Conservation (phyloP, 306 rosid genomes). For the Begonia loranthoides region DNA sequence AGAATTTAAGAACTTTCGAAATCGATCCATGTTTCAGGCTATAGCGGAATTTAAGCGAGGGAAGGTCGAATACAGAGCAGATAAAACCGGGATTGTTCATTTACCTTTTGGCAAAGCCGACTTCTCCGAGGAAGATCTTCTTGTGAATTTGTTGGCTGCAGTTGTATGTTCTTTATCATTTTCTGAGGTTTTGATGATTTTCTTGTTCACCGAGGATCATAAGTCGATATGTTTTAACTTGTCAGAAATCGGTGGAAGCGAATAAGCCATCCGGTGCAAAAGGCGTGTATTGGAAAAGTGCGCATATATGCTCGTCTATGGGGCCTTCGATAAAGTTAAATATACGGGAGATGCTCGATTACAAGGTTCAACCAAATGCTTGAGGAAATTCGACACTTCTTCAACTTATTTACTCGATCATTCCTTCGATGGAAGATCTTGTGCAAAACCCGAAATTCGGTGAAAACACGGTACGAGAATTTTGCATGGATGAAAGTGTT, state of each 20-base stretch:
- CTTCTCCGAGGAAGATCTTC: constrained; percentile 82
- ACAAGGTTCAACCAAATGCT: constrained; percentile 40
- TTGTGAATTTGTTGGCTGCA: constrained; percentile 66
- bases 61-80: constrained; percentile 93
- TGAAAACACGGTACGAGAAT: not conserved
- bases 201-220: too few relatives aligned
- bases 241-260: constrained; percentile 80
- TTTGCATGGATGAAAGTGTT: not conserved
- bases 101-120: constrained; percentile 81
- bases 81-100: constrained; percentile 97
- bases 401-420: constrained; percentile 10
- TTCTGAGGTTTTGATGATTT: not conserved
- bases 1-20: too few relatives aligned
- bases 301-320: constrained; percentile 89
- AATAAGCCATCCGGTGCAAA: constrained; percentile 92
- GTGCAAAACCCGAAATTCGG: not conserved
- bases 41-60: constrained; percentile 97
- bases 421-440: not conserved
- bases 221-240: not conserved
- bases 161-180: constrained; percentile 38
- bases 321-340: constrained; percentile 88
- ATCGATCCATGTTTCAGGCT: constrained; percentile 35
- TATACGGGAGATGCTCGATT: constrained; percentile 83
- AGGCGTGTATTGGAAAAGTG: constrained; percentile 98
- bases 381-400: constrained; percentile 24